Percentiles rank a stretch among this genome's conserved stretches.
phyloP scores from a whole-genome alignment of 108 stramenopile species.

The Nitzschia palea region DNA sequence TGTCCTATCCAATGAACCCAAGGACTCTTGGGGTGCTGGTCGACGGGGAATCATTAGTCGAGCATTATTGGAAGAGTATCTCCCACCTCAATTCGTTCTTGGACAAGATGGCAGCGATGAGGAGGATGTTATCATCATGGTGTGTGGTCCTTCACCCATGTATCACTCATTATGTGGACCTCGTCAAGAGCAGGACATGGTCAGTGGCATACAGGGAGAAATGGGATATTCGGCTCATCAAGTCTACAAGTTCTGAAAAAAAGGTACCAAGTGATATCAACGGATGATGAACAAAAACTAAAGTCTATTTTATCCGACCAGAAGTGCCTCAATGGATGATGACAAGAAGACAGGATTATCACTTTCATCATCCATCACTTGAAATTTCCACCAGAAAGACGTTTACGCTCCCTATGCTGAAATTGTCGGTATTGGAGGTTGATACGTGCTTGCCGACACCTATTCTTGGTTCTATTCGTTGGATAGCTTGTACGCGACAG shows the following conservation, averaged over 20 bases:
- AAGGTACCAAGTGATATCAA: too few species aligned
- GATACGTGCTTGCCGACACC: too few species aligned
- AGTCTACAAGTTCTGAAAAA: conserved; percentile 96
- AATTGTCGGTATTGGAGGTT: too few species aligned
- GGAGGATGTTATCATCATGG: conserved; percentile 12
- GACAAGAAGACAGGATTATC: too few species aligned
- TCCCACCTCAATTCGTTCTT: conserved; percentile 58
- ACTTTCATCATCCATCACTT: too few species aligned
- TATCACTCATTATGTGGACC: conserved; percentile 87
- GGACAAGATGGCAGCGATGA: conserved; percentile 16
- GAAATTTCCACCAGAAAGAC: too few species aligned
- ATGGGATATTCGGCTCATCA: conserved; percentile 85
- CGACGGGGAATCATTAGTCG: conserved; percentile 73
- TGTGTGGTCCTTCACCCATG: conserved; percentile 96
- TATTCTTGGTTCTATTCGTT: too few species aligned
- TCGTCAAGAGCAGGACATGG: conserved; percentile 66
- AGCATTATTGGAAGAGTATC: conserved; percentile 58
- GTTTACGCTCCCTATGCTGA: too few species aligned
- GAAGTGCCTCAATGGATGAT: too few species aligned
- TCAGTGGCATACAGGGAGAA: conserved; percentile 77
- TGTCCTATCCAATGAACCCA: conserved; percentile 73
- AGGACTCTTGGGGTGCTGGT: conserved; percentile 63
- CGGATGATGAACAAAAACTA: too few species aligned
- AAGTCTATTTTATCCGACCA: too few species aligned
- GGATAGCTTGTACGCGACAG: too few species aligned